Evolutionary conservation across 441 rosid genomes (phyloP), one percentile per base, ranked within the genome.

Genomic region (Capsella rubella): DNA sequence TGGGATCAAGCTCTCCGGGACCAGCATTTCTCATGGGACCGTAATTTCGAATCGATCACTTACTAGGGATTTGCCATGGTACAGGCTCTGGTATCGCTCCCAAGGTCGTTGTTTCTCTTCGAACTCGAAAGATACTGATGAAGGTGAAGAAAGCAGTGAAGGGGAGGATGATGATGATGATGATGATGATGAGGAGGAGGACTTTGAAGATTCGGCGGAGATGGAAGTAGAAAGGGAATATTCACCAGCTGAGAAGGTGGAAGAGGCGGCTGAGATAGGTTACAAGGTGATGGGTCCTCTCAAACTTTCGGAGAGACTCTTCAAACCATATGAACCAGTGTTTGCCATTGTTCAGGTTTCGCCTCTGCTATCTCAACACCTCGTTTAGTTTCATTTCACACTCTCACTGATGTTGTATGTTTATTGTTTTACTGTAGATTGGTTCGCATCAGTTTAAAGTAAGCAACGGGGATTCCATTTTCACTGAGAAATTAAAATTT

Each of bases 391-490:
- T 35, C 67, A 55, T 56, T 78, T 78, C 25, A 14, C 46, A 45
- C 6, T 27, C 16, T 31, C 28, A 1, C 54, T 70, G 59, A 32
- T 50, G 7, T 12, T 31, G 29, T 15, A 6, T 1, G 25, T 27
- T 18, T 15, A 6, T 54, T 34, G 6, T 42, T 35, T 27, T 70
- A 45, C 5, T 18, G 51, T 80, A 89, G 99, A 85, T 95, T 70
- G 99, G 96, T 15, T 95, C 96, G 5, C 95, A 92, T 74, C 98
- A 95, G 82, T 92, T 95, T 53, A 95, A 92, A 84, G 95, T 95
- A 65, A 88, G 98, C 87, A 92, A 89, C 49, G 87, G 92, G 15
- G 97, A 95, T 82, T 86, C 87, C 56, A 83, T 95, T 64, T 92
- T 84, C 81, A 79, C 90, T 0, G 97, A 92, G 86, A 90, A 81